Conservation (phyloP, 306 rosid species). For the Prinsepia uniflora region DNA sequence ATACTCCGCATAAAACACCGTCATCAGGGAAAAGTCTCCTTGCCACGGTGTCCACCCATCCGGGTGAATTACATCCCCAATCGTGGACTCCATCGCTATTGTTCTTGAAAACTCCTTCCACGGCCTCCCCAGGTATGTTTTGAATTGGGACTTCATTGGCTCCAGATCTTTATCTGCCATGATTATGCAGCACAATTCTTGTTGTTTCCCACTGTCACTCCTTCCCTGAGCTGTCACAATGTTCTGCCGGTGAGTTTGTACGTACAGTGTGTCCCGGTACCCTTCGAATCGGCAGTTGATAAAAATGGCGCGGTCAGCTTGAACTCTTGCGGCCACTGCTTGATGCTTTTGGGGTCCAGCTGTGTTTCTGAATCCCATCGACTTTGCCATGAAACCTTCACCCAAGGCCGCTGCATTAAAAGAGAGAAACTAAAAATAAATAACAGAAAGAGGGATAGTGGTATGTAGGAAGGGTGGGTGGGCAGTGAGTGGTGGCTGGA, state of each 20-base stretch:
- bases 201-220: constrained; percentile 53
- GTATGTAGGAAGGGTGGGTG: no score
- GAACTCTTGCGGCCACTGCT: constrained; percentile 85
- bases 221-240: constrained; percentile 83
- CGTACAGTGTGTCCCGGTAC: constrained; percentile 77
- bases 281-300: constrained; percentile 87
- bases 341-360: constrained; percentile 81
- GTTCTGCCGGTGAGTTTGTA: constrained; percentile 62
- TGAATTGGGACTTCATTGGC: constrained; percentile 32
- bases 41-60: constrained; percentile 68
- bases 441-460: no score
- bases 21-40: constrained; percentile 60
- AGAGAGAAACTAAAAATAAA: not conserved
- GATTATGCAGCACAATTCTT: constrained; percentile 58
- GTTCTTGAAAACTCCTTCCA: constrained; percentile 79
- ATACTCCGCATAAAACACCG: constrained; percentile 67
- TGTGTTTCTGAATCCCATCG: constrained; percentile 85
- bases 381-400: constrained; percentile 62
- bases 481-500: no score
- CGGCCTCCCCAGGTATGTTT: constrained; percentile 83
- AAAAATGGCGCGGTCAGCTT: constrained; percentile 61
- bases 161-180: constrained; percentile 42
- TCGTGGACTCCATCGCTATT: constrained; percentile 64
- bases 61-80: constrained; percentile 58
- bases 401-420: constrained; percentile 67